phyloP scores from a whole-genome alignment of 2,329 filamentous ascomycete species.

The Pestalotiopsis sp. region DNA sequence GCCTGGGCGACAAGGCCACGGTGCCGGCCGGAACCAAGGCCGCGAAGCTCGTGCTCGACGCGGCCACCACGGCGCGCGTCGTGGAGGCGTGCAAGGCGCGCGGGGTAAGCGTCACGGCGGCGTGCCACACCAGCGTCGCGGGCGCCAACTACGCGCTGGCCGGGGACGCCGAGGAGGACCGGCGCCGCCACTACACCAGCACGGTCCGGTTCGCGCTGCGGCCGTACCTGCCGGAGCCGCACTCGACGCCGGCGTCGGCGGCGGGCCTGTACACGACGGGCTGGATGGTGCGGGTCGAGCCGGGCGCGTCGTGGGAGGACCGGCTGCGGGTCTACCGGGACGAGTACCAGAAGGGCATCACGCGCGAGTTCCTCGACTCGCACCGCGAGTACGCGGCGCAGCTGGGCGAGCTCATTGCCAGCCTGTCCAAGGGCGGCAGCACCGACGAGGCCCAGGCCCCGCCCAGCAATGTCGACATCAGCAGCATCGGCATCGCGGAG shows the following conservation, averaged over 20 bases:
- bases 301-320: slow-evolving; percentile 3
- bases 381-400: slow-evolving; percentile 30
- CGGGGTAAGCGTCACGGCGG: slow-evolving; percentile 29
- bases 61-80: slow-evolving; percentile 21
- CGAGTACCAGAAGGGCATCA: slow-evolving; percentile 25
- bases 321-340: slow-evolving; percentile 18
- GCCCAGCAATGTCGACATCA: slow-evolving; percentile 33
- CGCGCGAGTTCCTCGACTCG: slow-evolving; percentile 23
- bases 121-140: slow-evolving; percentile 32
- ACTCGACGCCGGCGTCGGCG: slow-evolving; percentile 26
- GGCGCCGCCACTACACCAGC: slow-evolving; percentile 26
- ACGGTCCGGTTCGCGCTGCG: slow-evolving; percentile 31
- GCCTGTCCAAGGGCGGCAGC: slow-evolving; percentile 19
- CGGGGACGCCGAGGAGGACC: slow-evolving; percentile 10
- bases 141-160: slow-evolving; percentile 29
- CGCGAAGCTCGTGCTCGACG: slow-evolving; percentile 16
- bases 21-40: too few relatives aligned
- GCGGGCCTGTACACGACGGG: slow-evolving; percentile 17
- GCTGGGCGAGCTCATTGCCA: slow-evolving; percentile 23
- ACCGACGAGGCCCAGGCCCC: slow-evolving; percentile 15
- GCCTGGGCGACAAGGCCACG: too few relatives aligned
- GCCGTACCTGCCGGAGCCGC: slow-evolving; percentile 28
- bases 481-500: slow-evolving; percentile 28
- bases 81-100: slow-evolving; percentile 20
- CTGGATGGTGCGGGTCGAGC: background rate